Percentiles rank a stretch among this genome's conserved stretches.
These are phyloP conservation scores for Salix arbutifolia DNA, from an alignment of 345 rosid species.

Conservation along the genomic window DNA sequence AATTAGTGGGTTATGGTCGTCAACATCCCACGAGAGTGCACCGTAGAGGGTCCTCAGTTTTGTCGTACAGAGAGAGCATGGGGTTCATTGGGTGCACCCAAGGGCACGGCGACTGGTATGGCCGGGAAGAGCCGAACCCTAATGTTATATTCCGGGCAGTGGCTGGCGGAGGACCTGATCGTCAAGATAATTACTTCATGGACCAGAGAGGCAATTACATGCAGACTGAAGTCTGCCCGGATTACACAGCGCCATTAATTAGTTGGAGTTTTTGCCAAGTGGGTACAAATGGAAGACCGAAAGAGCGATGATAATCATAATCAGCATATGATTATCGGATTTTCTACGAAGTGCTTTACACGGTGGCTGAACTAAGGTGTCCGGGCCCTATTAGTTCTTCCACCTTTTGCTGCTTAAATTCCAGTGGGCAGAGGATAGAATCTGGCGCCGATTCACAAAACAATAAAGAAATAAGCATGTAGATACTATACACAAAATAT, in stretches of 20 bases:
- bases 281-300: constrained; percentile 19
- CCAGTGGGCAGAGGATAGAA: too few species aligned
- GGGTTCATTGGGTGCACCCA: constrained; percentile 98
- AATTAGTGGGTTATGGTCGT: constrained; percentile 76
- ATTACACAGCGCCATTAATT: constrained; percentile 59
- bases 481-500: too few species aligned
- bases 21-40: constrained; percentile 77
- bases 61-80: constrained; percentile 64
- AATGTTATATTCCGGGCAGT: constrained; percentile 53
- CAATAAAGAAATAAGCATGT: too few species aligned
- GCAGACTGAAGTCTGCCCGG: constrained; percentile 69
- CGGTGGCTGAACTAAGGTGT: constrained; percentile 10
- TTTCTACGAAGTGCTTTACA: neutral
- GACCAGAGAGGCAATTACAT: constrained; percentile 44
- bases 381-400: constrained; percentile 12
- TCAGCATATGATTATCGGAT: constrained; percentile 1
- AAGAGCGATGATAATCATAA: constrained; percentile 18
- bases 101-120: constrained; percentile 66
- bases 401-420: neutral
- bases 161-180: constrained; percentile 69
- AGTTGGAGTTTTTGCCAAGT: constrained; percentile 58
- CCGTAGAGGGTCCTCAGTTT: constrained; percentile 89
- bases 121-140: constrained; percentile 38
- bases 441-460: too few species aligned
- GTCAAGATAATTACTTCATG: constrained; percentile 37